Evolutionary conservation across 345 rosid genomes (phyloP).

Genomic region (Arabidopsis thaliana): TAIR10.1 NC_003074.8:830501-831000

Average conservation of each 20-base stretch:
- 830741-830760: constrained; percentile 90
- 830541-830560: constrained; percentile 79
- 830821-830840: background rate
- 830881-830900: background rate
- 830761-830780: constrained; percentile 58
- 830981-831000: background rate
- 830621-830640: constrained; percentile 70
- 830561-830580: constrained; percentile 76
- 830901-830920: background rate
- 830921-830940: background rate
- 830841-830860: background rate
- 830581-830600: constrained; percentile 71
- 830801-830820: background rate
- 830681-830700: constrained; percentile 90
- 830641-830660: constrained; percentile 69
- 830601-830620: constrained; percentile 73
- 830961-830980: background rate
- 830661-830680: constrained; percentile 88
- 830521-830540: constrained; percentile 99
- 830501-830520: constrained; percentile 95
- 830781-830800: constrained; percentile 7
- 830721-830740: constrained; percentile 99
- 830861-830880: background rate
- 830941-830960: background rate
- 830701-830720: constrained; percentile 87